Evolutionary conservation across 2,329 filamentous ascomycete genomes (phyloP), one percentile per base, ranked within the genome.

Genomic region (Cucurbitaria berberidis): DNA sequence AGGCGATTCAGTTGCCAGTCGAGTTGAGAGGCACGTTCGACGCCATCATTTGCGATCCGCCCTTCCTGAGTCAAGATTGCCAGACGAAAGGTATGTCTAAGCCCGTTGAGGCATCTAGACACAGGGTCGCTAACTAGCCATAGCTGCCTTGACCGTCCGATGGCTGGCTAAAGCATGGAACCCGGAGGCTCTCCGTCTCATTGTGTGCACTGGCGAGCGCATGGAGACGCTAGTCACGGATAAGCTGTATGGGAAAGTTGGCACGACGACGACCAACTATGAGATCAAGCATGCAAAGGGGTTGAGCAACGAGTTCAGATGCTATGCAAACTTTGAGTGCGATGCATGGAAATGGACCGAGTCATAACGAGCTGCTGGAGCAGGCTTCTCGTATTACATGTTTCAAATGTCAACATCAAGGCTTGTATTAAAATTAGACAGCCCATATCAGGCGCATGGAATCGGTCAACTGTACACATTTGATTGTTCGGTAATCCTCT

Each of bases 251-350:
- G 77, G 78, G 41, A 81, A 84, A 39, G 77, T 86, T 29, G 86
- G 86, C 1, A 75, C 89, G 24, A 77, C 73, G 48, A 86, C 86
- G 4, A 93, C 89, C 0, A 84, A 82, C 0, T 92, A 87, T 68
- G 84, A 87, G 64, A 86, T 87, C 3, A 78, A 81, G 58, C 90
- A 93, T 67, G 81, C 84, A n/a, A 84, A 85, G 57, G 88, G 88
- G 0, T 75, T 95, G 54, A 90, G 88, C 73, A 95, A 95, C 67
- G 89, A 91, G 74, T 95, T 92, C 70, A 83, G 84, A 67, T 92
- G 88, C 73, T 93, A 91, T 67, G 85, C 90, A 21, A 93, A 90
- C 68, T 93, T 90, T 67, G 87, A 90, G 70, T 84, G 86, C 63
- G 76, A 76, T 15, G 60, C 60, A 11, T 80, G 78, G 77, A 73